These are phyloP conservation scores for Hypoxylon rubiginosum DNA, from an alignment of 2,329 filamentous ascomycete genomes.

Conservation along the genomic window DNA sequence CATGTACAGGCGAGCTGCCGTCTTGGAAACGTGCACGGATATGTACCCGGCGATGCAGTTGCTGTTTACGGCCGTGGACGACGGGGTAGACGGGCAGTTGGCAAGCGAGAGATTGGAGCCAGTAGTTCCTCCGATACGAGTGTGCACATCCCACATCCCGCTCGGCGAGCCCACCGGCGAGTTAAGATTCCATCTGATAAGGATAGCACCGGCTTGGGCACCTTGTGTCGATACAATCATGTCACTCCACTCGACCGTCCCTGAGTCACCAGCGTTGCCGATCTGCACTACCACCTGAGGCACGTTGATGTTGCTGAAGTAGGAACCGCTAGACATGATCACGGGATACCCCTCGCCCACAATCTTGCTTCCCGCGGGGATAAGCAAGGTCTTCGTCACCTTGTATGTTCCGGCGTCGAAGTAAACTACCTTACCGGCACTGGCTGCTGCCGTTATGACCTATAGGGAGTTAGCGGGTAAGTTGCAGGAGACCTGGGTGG, in stretches of 20 bases:
- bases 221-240: slow-evolving; percentile 73
- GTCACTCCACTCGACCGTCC: slow-evolving; percentile 73
- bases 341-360: slow-evolving; percentile 70
- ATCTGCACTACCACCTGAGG: slow-evolving; percentile 70
- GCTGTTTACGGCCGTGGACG: slow-evolving; percentile 46
- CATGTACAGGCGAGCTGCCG: slow-evolving; percentile 56
- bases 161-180: slow-evolving; percentile 53
- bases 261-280: slow-evolving; percentile 67
- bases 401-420: slow-evolving; percentile 73
- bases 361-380: slow-evolving; percentile 66
- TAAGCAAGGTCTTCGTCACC: slow-evolving; percentile 67
- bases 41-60: slow-evolving; percentile 60
- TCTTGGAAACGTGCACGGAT: slow-evolving; percentile 58
- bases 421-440: slow-evolving; percentile 67
- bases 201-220: slow-evolving; percentile 69
- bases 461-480: too few species aligned
- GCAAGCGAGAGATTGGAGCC: slow-evolving; percentile 77
- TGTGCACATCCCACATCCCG: slow-evolving; percentile 82
- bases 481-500: too few species aligned
- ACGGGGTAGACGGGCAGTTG: slow-evolving; percentile 67
- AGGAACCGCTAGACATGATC: slow-evolving; percentile 64
- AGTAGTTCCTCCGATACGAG: slow-evolving; percentile 79
- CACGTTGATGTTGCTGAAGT: slow-evolving; percentile 63
- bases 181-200: slow-evolving; percentile 75
- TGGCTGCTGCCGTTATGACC: slow-evolving; percentile 69